Base-by-base conservation (phyloP, 208 protist species). In the Angomonas deanei region DNA sequence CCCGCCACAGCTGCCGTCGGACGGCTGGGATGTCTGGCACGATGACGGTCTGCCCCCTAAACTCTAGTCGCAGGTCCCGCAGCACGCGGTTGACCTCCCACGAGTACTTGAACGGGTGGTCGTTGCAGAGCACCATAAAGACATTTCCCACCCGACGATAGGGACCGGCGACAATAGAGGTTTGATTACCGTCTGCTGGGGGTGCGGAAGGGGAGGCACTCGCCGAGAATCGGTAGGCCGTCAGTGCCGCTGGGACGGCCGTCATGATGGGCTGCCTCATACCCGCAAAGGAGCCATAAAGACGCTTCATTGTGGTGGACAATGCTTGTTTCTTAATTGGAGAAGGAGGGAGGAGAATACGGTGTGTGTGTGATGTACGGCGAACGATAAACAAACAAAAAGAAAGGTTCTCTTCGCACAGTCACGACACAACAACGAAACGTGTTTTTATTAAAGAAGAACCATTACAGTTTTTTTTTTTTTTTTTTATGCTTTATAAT, bases 51-150 rank as follows among this genome's bases (percentile, higher is more conserved):
- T 94, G 88, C 0, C 88, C 88, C 70, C 73, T 82, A 48, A 84
- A 94, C 83, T 94, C 88, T 0, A 94, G 74, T 2, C 84, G 82
- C 62, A 94, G 70, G 26, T 87, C 80, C 3, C 85, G 84, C 68
- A 94, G 73, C 69, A 80, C 80, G 33, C 81, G 82, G 66, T 91
- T 92, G 11, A 94, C 76, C 56, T 94, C 84, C 86, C 88, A 94
- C 11, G 76, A 76, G 52, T 84, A 80, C 61, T 94, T 90, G 64
- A 91, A 94, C 17, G 85, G 83, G 59, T 94, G 84, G 36, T 94
- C 85, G 23, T 80, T 66, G 69, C 82, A 92, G 17, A 72, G 64
- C 11, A 94, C 82, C 54, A 94, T 92, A 57, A 94, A 92, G 33
- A 94, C 64, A 58, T 92, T 82, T 6, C 88, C 88, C 0, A 94